Conservation (phyloP, 2,329 filamentous ascomycete genomes). For the Sordariomycetes sp. region DNA sequence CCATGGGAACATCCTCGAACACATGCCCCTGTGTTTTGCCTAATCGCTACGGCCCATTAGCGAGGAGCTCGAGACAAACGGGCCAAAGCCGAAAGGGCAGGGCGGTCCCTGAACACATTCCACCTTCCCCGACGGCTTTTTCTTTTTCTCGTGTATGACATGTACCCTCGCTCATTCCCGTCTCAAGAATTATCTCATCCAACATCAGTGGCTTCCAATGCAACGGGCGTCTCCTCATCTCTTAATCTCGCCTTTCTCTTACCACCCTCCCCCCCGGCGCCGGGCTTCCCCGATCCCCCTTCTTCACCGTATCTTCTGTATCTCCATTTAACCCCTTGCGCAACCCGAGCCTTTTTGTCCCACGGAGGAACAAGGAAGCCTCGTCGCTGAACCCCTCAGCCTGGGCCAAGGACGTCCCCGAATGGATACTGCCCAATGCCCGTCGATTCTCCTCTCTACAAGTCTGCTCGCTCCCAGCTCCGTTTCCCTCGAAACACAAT, state of each 20-base stretch:
- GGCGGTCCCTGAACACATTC: not conserved
- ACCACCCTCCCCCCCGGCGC: not conserved
- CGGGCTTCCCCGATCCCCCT: not conserved
- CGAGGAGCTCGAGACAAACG: not conserved
- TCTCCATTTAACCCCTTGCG: not conserved
- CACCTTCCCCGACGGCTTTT: not conserved
- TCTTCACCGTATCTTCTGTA: not conserved
- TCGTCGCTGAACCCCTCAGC: not conserved
- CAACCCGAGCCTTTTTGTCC: not conserved
- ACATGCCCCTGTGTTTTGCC: not conserved
- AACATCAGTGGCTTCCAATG: not conserved
- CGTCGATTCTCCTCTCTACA: not conserved
- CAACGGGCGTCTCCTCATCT: not conserved
- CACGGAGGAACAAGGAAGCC: not conserved
- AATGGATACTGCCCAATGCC: not conserved
- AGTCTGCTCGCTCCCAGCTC: not conserved
- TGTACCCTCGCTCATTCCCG: not conserved
- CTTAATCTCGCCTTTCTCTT: not conserved
- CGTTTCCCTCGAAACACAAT: not conserved
- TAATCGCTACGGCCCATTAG: not conserved
- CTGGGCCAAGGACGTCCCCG: not conserved
- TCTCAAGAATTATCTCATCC: not conserved
- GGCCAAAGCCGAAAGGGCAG: not conserved
- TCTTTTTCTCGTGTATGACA: not conserved
- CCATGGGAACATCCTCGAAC: not conserved